These are phyloP conservation scores for Senna tora DNA, from an alignment of 306 rosid genomes.

Conservation along the genomic window DNA sequence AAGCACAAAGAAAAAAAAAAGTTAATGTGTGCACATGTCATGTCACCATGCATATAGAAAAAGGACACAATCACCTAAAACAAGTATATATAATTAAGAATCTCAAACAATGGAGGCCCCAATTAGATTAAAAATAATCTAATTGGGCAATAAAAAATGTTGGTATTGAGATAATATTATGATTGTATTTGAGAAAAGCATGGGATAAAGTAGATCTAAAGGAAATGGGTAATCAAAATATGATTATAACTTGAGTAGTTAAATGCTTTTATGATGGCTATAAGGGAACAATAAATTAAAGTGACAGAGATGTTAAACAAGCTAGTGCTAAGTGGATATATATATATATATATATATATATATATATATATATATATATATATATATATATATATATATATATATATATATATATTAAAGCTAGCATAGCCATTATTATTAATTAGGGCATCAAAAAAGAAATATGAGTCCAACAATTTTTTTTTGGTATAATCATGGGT, in stretches of 20 bases:
- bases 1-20: background rate
- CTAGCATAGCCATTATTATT: slow-evolving; percentile 45
- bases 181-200: slow-evolving; percentile 15
- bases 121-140: no score
- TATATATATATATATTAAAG: no score
- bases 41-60: background rate
- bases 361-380: no score
- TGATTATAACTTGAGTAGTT: slow-evolving; percentile 13
- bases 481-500: no score
- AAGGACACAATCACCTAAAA: background rate
- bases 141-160: background rate
- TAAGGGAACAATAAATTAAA: slow-evolving; percentile 33
- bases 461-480: slow-evolving; percentile 7
- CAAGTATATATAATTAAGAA: background rate
- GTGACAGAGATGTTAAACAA: slow-evolving; percentile 25
- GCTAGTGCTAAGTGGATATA: slow-evolving; percentile 47
- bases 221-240: slow-evolving; percentile 38
- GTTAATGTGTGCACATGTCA: background rate
- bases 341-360: no score
- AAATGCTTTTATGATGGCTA: slow-evolving; percentile 45
- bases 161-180: slow-evolving; percentile 10
- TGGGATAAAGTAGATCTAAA: slow-evolving; percentile 13
- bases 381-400: no score
- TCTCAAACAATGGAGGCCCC: background rate
- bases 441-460: slow-evolving; percentile 32